A percentile compares a stretch with the other conserved stretches of the same genome.
Evolutionary conservation across 768 basidiomycete species (phyloP).

Genomic region (Mycena latifolia): DNA sequence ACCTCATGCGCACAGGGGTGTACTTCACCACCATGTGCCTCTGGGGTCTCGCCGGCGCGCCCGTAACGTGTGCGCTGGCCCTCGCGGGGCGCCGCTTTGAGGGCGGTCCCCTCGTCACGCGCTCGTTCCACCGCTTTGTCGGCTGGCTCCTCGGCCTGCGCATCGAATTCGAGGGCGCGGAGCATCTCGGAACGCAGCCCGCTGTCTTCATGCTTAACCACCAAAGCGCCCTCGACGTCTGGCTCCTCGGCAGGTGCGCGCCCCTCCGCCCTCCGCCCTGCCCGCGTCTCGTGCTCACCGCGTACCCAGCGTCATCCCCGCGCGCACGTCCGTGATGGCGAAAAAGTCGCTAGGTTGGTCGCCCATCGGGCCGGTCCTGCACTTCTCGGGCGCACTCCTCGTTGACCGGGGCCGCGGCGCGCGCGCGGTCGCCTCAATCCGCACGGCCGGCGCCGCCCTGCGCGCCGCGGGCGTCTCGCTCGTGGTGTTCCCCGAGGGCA

Average conservation of each 20-base stretch:
- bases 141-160: constrained; percentile 10
- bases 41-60: constrained; percentile 5
- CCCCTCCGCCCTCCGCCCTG: too few relatives aligned
- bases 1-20: constrained; percentile 8
- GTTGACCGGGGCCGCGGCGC: constrained; percentile 72
- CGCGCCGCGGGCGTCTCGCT: constrained; percentile 68
- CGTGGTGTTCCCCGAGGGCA: constrained; percentile 85
- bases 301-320: constrained; percentile 66
- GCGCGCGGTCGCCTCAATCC: constrained; percentile 68
- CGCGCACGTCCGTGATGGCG: constrained; percentile 74
- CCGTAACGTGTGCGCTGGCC: constrained; percentile 2
- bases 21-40: constrained; percentile 6
- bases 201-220: constrained; percentile 29
- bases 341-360: constrained; percentile 78
- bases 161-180: constrained; percentile 22
- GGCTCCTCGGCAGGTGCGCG: constrained; percentile 31
- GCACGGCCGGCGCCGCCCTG: constrained; percentile 71
- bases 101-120: not conserved
- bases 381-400: constrained; percentile 74
- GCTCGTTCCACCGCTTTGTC: constrained; percentile 12
- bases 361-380: constrained; percentile 78
- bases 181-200: constrained; percentile 20
- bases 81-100: constrained; percentile 18
- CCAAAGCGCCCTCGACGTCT: constrained; percentile 28
- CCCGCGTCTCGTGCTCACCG: too few relatives aligned